These are phyloP conservation scores for Telfairia occidentalis DNA, from an alignment of 331 rosid species.

Conservation along the genomic window DNA sequence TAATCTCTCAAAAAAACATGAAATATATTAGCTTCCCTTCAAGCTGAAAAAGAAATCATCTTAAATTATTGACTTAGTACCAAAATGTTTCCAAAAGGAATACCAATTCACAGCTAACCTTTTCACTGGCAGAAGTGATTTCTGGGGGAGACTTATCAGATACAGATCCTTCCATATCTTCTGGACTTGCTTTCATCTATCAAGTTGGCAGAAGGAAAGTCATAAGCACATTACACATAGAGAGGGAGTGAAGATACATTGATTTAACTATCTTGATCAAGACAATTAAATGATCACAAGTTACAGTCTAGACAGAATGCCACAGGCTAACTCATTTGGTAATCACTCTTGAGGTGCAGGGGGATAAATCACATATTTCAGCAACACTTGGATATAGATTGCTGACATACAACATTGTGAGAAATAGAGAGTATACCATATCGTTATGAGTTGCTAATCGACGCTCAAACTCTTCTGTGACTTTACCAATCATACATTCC, in stretches of 20 bases:
- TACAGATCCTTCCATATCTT: slow-evolving; percentile 23
- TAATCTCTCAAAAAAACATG: slow-evolving; percentile 13
- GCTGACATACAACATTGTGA: not conserved
- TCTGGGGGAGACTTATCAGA: slow-evolving; percentile 27
- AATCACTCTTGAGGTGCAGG: not conserved
- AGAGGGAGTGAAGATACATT: not conserved
- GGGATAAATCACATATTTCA: not conserved
- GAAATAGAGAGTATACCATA: slow-evolving; percentile 26
- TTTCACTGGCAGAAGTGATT: slow-evolving; percentile 27
- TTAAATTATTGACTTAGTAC: not conserved
- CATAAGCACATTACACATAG: not conserved
- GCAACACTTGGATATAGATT: not conserved
- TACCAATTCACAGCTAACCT: slow-evolving; percentile 27
- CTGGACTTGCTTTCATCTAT: slow-evolving; percentile 38
- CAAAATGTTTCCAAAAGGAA: not conserved
- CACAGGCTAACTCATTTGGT: not conserved
- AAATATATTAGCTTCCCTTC: slow-evolving; percentile 7
- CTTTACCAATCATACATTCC: slow-evolving; percentile 61
- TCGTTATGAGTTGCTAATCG: slow-evolving; percentile 39
- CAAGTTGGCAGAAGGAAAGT: slow-evolving; percentile 10
- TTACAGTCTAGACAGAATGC: not conserved
- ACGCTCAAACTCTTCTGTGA: slow-evolving; percentile 63
- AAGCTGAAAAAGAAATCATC: not conserved
- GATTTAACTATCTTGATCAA: not conserved
- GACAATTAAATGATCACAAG: not conserved